These are phyloP conservation scores for Ophiocordyceps camponoti-rufipedis DNA, from an alignment of 2,329 filamentous ascomycete genomes.

Conservation along the genomic window DNA sequence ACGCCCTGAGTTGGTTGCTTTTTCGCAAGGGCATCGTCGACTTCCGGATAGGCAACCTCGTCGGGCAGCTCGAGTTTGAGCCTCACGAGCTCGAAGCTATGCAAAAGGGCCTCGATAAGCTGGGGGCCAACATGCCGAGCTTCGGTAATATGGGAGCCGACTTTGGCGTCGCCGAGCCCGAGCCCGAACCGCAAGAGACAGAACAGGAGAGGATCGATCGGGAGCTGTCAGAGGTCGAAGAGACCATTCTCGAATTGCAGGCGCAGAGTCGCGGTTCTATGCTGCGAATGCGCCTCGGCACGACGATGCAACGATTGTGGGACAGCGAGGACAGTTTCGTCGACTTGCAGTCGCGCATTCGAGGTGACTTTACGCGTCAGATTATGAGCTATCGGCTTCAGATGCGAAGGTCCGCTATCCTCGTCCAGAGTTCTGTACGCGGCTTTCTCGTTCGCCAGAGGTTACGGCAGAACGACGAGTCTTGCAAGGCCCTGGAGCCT, in stretches of 20 bases:
- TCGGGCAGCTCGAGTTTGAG: conserved; percentile 92
- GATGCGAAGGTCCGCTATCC: conserved; percentile 65
- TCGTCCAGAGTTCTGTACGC: conserved; percentile 61
- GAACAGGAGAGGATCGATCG: conserved; percentile 78
- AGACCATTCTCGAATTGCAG: conserved; percentile 60
- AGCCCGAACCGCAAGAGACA: conserved; percentile 66
- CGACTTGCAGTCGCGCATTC: conserved; percentile 70
- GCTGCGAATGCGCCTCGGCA: conserved; percentile 56
- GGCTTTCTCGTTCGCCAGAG: conserved; percentile 55
- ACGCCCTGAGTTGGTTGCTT: conserved; percentile 91
- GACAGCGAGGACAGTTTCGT: conserved; percentile 61
- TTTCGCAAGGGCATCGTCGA: conserved; percentile 88
- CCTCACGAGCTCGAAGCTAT: conserved; percentile 94
- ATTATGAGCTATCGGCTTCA: conserved; percentile 63
- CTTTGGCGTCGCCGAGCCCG: conserved; percentile 62
- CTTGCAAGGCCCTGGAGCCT: conserved; percentile 52
- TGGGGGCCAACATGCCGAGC: conserved; percentile 89
- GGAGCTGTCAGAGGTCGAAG: conserved; percentile 63
- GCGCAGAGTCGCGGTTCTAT: conserved; percentile 71
- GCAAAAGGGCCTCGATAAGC: conserved; percentile 90
- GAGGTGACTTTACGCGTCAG: conserved; percentile 75
- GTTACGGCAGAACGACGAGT: conserved; percentile 41
- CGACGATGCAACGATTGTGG: conserved; percentile 81
- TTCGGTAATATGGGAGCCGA: conserved; percentile 95
- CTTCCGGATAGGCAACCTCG: conserved; percentile 90